Conservation (phyloP, 2,329 filamentous ascomycete species). For the Claviceps cyperi region DNA sequence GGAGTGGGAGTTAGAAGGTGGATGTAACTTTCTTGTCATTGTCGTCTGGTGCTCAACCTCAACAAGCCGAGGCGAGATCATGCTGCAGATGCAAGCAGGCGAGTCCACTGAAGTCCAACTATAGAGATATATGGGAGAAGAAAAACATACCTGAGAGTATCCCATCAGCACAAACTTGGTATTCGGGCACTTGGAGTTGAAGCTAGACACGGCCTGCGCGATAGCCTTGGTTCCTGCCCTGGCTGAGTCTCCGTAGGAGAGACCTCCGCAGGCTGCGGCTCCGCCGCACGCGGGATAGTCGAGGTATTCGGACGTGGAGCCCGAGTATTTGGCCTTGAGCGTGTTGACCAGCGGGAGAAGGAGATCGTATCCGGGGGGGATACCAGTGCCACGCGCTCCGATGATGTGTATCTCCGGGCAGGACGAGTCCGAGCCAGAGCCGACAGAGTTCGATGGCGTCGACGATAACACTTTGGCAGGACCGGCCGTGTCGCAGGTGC, state of each 20-base stretch:
- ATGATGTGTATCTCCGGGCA: conserved; percentile 25
- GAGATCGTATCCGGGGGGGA: conserved; percentile 36
- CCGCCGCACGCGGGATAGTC: conserved; percentile 49
- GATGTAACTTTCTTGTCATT: no score
- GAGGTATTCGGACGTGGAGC: conserved; percentile 40
- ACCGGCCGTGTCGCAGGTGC: no score
- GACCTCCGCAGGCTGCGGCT: conserved; percentile 39
- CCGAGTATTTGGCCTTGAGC: conserved; percentile 31
- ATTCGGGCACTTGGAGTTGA: conserved; percentile 39
- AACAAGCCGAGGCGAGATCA: no score
- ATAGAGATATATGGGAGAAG: not conserved
- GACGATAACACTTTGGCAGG: no score
- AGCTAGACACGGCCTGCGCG: conserved; percentile 32
- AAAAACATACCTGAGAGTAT: conserved; percentile 39
- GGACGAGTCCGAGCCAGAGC: not conserved
- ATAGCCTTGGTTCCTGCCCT: not conserved
- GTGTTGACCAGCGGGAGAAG: conserved; percentile 34
- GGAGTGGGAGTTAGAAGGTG: not conserved
- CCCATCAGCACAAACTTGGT: conserved; percentile 46
- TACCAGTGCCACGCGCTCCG: conserved; percentile 33
- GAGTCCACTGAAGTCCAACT: no score
- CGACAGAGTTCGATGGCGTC: no score
- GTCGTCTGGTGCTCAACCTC: no score
- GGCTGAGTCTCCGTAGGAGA: conserved; percentile 43
- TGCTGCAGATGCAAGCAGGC: no score